These are phyloP conservation scores for Metarhizium sp. DNA, from an alignment of 2,329 filamentous ascomycete species.

Conservation along the genomic window DNA sequence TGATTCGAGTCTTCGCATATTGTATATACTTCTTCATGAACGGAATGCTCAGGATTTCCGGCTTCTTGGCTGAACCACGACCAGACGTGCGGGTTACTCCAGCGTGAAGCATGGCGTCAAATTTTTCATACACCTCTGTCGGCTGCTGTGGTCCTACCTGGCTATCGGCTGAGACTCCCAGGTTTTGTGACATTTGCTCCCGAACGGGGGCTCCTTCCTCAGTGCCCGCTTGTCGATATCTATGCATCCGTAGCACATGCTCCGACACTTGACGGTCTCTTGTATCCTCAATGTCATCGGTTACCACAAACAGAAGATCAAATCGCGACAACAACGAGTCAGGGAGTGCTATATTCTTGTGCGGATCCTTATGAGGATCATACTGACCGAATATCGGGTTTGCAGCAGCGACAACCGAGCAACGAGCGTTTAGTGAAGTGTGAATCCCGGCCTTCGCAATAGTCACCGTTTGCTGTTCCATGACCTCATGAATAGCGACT, in stretches of 20 bases:
- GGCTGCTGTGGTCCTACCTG: conserved; percentile 63
- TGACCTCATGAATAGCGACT: conserved; percentile 98
- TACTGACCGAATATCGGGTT: conserved; percentile 99
- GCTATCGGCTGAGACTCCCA: conserved; percentile 79
- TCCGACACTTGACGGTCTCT: conserved; percentile 87
- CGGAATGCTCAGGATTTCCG: conserved; percentile 86
- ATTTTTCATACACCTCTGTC: conserved; percentile 93
- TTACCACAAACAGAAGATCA: conserved; percentile 94
- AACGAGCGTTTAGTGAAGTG: conserved; percentile 91
- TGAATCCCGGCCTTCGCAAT: conserved; percentile 98
- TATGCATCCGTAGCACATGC: conserved; percentile 94
- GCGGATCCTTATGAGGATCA: conserved; percentile 95
- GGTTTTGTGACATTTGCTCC: conserved; percentile 72
- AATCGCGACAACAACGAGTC: conserved; percentile 97
- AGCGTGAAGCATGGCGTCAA: conserved; percentile 88
- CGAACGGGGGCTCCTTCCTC: conserved; percentile 93
- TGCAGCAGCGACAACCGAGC: conserved; percentile 90
- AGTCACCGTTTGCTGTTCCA: conserved; percentile 99
- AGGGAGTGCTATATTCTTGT: conserved; percentile 95
- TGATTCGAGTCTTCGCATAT: conserved; percentile 87
- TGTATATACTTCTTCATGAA: conserved; percentile 99
- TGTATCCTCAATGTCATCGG: conserved; percentile 93
- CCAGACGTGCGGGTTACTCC: conserved; percentile 72
- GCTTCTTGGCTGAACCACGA: conserved; percentile 63
- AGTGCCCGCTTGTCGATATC: conserved; percentile 82